Percentiles rank a stretch among this genome's conserved stretches.
phyloP scores from a whole-genome alignment of 148 eudicot species.

The Rhododendron ovatum region DNA sequence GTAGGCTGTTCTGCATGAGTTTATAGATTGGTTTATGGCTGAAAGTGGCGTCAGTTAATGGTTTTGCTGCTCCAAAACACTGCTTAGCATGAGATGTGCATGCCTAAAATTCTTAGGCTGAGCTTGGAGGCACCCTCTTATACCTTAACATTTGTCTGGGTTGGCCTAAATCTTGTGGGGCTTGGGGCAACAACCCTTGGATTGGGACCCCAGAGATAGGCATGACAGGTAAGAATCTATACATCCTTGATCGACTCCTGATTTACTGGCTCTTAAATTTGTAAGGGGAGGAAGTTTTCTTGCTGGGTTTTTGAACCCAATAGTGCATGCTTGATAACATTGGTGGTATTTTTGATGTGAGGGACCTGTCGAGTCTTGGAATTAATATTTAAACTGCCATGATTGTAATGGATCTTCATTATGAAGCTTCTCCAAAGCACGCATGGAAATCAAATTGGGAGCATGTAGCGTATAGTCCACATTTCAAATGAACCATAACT shows the following conservation, averaged over 20 bases:
- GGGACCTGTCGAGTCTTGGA: neutral
- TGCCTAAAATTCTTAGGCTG: neutral
- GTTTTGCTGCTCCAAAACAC: neutral
- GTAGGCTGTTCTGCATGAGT: neutral
- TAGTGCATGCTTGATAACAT: neutral
- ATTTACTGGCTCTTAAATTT: neutral
- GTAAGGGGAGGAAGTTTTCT: neutral
- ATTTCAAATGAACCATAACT: neutral
- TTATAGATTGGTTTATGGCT: neutral
- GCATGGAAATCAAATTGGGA: neutral
- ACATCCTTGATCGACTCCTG: neutral
- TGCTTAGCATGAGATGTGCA: neutral
- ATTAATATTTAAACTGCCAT: neutral
- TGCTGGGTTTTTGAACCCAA: neutral
- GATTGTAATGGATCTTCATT: neutral
- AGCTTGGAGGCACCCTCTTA: neutral
- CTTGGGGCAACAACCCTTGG: neutral
- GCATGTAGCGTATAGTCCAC: neutral
- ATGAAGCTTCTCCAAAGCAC: neutral
- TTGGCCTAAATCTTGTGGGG: neutral
- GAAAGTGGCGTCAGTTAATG: neutral
- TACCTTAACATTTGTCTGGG: neutral
- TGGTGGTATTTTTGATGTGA: neutral
- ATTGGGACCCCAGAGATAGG: neutral
- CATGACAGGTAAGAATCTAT: neutral